Percentiles rank a stretch among this genome's conserved stretches.
These are phyloP conservation scores for Trypanosoma boissoni DNA, from an alignment of 208 protist genomes.

Conservation along the genomic window DNA sequence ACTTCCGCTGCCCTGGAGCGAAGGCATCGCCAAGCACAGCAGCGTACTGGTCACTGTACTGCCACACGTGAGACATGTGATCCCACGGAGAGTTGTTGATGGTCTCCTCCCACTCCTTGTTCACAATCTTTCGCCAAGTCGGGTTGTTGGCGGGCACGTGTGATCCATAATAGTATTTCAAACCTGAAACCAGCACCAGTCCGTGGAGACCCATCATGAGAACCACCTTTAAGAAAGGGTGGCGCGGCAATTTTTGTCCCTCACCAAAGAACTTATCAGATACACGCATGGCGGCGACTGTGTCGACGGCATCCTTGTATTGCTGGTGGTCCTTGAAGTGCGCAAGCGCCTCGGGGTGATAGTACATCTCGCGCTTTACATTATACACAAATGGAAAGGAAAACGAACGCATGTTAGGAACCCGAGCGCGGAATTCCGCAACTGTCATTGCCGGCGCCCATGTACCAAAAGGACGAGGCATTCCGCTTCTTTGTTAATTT, in stretches of 20 bases:
- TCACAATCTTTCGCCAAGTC: constrained; percentile 86
- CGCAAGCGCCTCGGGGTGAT: constrained; percentile 75
- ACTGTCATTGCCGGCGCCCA: constrained; percentile 85
- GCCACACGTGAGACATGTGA: constrained; percentile 89
- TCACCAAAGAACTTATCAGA: constrained; percentile 87
- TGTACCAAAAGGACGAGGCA: constrained; percentile 72
- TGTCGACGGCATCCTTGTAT: constrained; percentile 84
- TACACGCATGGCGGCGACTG: constrained; percentile 66
- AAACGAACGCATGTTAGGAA: constrained; percentile 58
- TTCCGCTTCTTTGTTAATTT: not conserved
- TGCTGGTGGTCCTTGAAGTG: constrained; percentile 88
- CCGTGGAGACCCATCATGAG: constrained; percentile 37
- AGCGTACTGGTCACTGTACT: constrained; percentile 82
- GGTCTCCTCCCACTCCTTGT: constrained; percentile 91
- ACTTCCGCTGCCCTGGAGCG: constrained; percentile 57
- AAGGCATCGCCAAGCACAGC: constrained; percentile 58
- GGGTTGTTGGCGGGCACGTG: constrained; percentile 82
- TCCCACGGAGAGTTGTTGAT: constrained; percentile 90
- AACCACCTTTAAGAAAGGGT: constrained; percentile 51
- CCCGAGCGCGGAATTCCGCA: constrained; percentile 75
- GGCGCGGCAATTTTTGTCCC: constrained; percentile 66
- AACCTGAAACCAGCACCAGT: constrained; percentile 37
- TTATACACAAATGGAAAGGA: constrained; percentile 43
- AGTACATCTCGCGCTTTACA: constrained; percentile 71
- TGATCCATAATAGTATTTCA: constrained; percentile 76